Percentiles rank a stretch among this genome's conserved stretches.
These are phyloP conservation scores for Tolypocladium endophyticum DNA, from an alignment of 2,329 filamentous ascomycete species.

Conservation along the genomic window DNA sequence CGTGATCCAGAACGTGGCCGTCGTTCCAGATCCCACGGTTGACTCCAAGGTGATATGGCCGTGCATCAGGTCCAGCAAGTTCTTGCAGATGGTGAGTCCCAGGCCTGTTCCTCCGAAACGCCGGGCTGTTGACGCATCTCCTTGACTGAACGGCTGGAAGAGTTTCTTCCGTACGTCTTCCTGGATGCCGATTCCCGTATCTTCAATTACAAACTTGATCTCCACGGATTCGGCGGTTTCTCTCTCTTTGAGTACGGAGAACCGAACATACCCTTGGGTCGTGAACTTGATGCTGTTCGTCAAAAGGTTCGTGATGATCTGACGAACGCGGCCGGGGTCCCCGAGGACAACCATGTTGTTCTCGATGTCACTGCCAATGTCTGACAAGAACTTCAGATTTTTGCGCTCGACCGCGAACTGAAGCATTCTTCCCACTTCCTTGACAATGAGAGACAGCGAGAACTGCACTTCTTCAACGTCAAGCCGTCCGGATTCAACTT, in stretches of 20 bases:
- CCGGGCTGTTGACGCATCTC: constrained; percentile 67
- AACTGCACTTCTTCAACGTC: constrained; percentile 77
- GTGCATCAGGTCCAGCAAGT: constrained; percentile 68
- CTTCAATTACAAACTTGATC: constrained; percentile 62
- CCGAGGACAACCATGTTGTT: constrained; percentile 71
- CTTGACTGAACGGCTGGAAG: constrained; percentile 75
- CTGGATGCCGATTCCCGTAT: constrained; percentile 74
- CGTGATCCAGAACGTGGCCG: constrained; percentile 65
- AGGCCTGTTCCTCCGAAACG: constrained; percentile 72
- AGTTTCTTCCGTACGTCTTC: constrained; percentile 62
- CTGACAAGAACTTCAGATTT: constrained; percentile 59
- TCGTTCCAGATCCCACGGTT: constrained; percentile 56
- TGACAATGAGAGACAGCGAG: constrained; percentile 60
- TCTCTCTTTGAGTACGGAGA: constrained; percentile 52
- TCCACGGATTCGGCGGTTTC: constrained; percentile 56
- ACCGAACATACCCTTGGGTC: constrained; percentile 54
- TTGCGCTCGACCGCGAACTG: constrained; percentile 75
- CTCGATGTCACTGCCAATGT: constrained; percentile 52
- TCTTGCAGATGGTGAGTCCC: constrained; percentile 72
- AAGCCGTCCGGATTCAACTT: constrained; percentile 66
- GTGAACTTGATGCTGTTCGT: constrained; percentile 73
- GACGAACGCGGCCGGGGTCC: constrained; percentile 72
- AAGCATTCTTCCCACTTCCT: constrained; percentile 79
- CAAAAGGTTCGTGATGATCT: constrained; percentile 72
- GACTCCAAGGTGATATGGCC: constrained; percentile 65